phyloP scores from a whole-genome alignment of 1,139 yeast species.

The Blastobotrys illinoisensis region DNA sequence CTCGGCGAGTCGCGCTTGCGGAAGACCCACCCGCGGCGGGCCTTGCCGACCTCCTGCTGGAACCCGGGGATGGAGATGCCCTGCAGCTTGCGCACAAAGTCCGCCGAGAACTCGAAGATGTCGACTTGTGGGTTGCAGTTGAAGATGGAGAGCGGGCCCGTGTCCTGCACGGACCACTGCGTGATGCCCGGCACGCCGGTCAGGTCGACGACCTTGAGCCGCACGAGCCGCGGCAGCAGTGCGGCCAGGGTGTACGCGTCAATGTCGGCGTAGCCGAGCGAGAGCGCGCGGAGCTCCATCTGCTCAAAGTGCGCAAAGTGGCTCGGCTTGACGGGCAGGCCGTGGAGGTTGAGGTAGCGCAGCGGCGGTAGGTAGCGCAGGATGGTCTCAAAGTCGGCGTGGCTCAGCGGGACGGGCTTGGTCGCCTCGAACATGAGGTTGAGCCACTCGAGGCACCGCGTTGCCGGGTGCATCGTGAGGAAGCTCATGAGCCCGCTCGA shows the following conservation, averaged over 20 bases:
- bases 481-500: conserved; percentile 70
- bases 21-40: conserved; percentile 70
- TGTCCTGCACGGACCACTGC: conserved; percentile 50
- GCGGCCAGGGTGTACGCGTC: conserved; percentile 46
- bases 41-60: conserved; percentile 55
- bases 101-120: conserved; percentile 37
- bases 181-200: conserved; percentile 45
- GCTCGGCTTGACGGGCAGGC: conserved; percentile 56
- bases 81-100: conserved; percentile 27
- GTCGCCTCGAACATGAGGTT: conserved; percentile 69
- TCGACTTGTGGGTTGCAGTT: conserved; percentile 34
- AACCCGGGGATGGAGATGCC: conserved; percentile 29
- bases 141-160: conserved; percentile 38
- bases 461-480: conserved; percentile 67
- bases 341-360: conserved; percentile 63
- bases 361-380: conserved; percentile 43
- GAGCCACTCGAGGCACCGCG: conserved; percentile 60
- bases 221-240: conserved; percentile 38
- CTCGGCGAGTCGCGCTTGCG: conserved; percentile 13
- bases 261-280: conserved; percentile 54
- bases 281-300: conserved; percentile 52
- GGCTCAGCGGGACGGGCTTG: conserved; percentile 54
- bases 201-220: conserved; percentile 44
- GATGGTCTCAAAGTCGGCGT: conserved; percentile 37
- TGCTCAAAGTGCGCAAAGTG: conserved; percentile 52